phyloP scores from a whole-genome alignment of 768 basidiomycete species.

The Mycena polygramma region DNA sequence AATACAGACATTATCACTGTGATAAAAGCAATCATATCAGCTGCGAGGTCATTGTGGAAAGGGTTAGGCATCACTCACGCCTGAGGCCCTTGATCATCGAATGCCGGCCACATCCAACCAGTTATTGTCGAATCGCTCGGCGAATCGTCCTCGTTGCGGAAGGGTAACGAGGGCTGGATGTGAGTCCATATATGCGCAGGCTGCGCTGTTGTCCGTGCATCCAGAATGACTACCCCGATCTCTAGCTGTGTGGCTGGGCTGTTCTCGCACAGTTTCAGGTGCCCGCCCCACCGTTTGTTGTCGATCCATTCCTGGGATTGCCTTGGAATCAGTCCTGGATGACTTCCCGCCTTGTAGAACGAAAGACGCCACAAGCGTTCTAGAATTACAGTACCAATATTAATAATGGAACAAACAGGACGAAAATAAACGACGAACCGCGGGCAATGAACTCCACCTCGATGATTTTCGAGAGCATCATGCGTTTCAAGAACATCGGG shows the following conservation, averaged over 20 bases:
- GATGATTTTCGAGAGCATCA: neutral
- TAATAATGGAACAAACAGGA: too few relatives aligned
- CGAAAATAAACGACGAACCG: too few relatives aligned
- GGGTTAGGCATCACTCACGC: neutral
- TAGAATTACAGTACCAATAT: too few relatives aligned
- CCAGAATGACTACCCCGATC: neutral
- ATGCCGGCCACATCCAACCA: neutral
- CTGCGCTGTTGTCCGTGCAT: neutral
- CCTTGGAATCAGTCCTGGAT: neutral
- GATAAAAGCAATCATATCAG: too few relatives aligned
- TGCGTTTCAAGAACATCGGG: conserved; percentile 5
- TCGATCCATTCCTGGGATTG: too few relatives aligned
- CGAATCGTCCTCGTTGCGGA: neutral
- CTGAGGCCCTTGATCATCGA: neutral
- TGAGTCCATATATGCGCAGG: neutral
- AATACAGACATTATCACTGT: neutral
- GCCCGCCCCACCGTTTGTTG: neutral
- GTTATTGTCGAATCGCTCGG: neutral
- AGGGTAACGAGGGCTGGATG: neutral
- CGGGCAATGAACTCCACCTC: conserved; percentile 1
- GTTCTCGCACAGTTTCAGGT: neutral
- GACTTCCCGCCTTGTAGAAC: neutral
- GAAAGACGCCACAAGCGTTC: neutral
- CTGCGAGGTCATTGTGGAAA: too few relatives aligned
- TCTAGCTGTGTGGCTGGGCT: neutral